Conservation (phyloP, 345 rosid genomes). For the Boechera divaricarpa region DNA sequence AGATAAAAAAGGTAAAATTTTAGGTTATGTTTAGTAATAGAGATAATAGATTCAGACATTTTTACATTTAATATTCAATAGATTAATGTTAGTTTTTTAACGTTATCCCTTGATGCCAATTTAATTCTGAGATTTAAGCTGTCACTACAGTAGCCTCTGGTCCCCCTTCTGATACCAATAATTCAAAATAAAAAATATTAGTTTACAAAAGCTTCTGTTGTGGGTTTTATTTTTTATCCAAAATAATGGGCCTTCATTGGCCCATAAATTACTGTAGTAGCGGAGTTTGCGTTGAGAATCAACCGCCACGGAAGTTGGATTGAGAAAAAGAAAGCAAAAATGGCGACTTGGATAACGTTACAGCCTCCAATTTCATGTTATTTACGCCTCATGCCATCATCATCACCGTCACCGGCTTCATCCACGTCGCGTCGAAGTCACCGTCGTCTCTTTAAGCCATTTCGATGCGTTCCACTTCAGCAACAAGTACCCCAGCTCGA, state of each 20-base stretch:
- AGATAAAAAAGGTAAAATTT: no score
- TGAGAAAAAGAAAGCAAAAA: slow-evolving; percentile 13
- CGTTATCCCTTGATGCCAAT: no score
- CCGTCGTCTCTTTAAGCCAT: slow-evolving; percentile 42
- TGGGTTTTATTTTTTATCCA: no score
- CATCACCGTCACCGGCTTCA: slow-evolving; percentile 10
- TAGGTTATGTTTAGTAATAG: no score
- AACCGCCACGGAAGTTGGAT: slow-evolving; percentile 14
- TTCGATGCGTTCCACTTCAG: slow-evolving; percentile 51
- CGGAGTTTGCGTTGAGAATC: not conserved
- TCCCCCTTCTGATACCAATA: no score
- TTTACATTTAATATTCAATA: no score
- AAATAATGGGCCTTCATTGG: slow-evolving; percentile 3
- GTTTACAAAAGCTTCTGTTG: not conserved
- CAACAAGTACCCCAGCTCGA: slow-evolving; percentile 44
- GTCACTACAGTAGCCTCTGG: no score
- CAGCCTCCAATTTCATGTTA: slow-evolving; percentile 34
- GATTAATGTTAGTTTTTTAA: no score
- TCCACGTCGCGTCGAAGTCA: not conserved
- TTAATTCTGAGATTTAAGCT: no score
- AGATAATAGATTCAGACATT: no score
- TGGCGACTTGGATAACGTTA: slow-evolving; percentile 45
- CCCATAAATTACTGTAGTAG: not conserved
- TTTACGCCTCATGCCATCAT: slow-evolving; percentile 28
- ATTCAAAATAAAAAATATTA: no score